Percentiles rank a stretch among this genome's conserved stretches.
phyloP scores from a whole-genome alignment of 139 green algal species.

The Volvox reticuliferus region DNA sequence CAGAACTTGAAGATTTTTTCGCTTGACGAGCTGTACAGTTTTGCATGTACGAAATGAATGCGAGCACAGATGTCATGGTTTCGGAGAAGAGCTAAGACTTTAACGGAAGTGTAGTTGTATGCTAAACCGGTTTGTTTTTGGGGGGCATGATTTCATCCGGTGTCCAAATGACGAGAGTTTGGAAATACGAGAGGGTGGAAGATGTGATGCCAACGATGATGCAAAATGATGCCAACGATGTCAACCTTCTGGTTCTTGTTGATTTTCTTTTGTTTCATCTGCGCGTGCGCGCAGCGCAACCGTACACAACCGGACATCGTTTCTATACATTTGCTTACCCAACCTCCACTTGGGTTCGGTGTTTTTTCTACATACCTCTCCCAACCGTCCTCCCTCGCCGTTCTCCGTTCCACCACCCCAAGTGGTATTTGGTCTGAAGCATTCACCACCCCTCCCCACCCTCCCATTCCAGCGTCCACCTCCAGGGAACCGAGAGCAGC shows the following conservation, averaged over 20 bases:
- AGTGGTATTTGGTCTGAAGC: background rate
- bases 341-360: background rate
- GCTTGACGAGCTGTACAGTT: background rate
- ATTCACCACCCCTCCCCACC: background rate
- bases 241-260: too few species aligned
- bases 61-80: background rate
- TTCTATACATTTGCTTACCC: background rate
- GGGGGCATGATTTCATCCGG: too few species aligned
- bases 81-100: background rate
- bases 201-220: too few species aligned
- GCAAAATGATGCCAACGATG: too few species aligned
- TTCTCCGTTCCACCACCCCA: background rate
- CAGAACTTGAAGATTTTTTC: background rate
- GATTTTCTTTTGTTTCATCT: too few species aligned
- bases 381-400: too few species aligned
- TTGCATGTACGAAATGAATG: background rate
- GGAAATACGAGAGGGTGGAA: too few species aligned
- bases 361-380: background rate
- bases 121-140: background rate
- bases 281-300: too few species aligned
- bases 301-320: background rate
- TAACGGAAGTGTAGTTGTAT: background rate
- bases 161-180: too few species aligned
- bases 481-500: conserved; percentile 22
- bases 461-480: conserved; percentile 17